Base-by-base conservation (phyloP, 768 basidiomycete genomes). In the Albatrellus ellisii region DNA sequence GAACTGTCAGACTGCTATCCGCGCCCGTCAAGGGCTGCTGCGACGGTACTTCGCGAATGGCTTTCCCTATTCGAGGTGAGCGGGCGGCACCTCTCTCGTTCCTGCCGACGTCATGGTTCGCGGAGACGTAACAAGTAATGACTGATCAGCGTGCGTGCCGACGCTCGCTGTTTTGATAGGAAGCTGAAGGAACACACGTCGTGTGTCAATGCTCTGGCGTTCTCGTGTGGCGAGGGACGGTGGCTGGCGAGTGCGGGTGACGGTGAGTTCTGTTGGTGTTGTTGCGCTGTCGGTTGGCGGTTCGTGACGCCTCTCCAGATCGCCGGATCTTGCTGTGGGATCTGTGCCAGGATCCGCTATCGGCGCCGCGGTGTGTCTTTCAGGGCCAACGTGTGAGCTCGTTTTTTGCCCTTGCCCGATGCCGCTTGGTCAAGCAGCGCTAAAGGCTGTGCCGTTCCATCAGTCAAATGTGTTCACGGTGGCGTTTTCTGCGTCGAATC, bases 381-480 rank as follows among this genome's bases (percentile, higher is more conserved):
- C 36, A 11, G 10, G 59, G 59, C 4, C 60, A 55, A 4, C 39
- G 45, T 38, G 59, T 62, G 27, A 47, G 53, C 45, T 35, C 39
- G 24, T 10, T 5, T 26, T 20, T 34, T 15, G 14, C n/a, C 21
- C 26, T 25, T 12, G 14, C n/a, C n/a, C n/a, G n/a, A n/a, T n/a
- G n/a, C n/a, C n/a, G n/a, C n/a, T n/a, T n/a, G n/a, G n/a, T n/a
- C n/a, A n/a, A n/a, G n/a, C n/a, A n/a, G n/a, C n/a, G n/a, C n/a
- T n/a, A n/a, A 5, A 43, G 26, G 44, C 26, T 27, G 37, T 38
- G 24, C 43, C 32, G 43, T 24, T 14, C 17, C 26, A 10, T 12
- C 33, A 87, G 84, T 68, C 67, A 31, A 85, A 84, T 49, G 70
- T 86, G 26, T 75, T 88, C 56, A 68, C 72, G 14, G 61, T 87